These are phyloP conservation scores for Trichosporon sp. DNA, from an alignment of 1,284 basidiomycete species.

Conservation along the genomic window DNA sequence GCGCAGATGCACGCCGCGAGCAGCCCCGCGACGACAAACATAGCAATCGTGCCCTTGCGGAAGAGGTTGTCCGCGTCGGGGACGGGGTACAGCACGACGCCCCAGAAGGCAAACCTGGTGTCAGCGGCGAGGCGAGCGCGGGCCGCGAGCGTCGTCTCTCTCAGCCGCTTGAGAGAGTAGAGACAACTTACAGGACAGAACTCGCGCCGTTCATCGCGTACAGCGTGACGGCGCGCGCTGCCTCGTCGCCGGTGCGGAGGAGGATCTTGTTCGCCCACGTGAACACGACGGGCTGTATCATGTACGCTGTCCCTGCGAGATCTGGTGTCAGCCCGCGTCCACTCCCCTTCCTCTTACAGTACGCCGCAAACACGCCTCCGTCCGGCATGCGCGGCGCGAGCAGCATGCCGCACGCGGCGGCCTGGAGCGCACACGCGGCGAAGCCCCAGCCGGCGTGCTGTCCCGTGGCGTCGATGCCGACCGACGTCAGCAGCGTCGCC, in stretches of 20 bases:
- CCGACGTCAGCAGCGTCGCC: not conserved
- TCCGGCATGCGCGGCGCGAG: not conserved
- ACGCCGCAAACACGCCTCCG: conserved; percentile 1
- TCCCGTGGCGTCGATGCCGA: conserved; percentile 5
- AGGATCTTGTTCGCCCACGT: conserved; percentile 20
- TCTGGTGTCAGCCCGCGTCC: not conserved
- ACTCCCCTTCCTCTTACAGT: not conserved
- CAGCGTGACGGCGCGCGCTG: conserved; percentile 16
- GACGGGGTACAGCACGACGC: conserved; percentile 16
- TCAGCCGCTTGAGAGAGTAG: no score
- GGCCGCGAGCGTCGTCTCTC: no score
- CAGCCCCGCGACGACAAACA: conserved; percentile 75
- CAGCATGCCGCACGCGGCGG: conserved; percentile 3
- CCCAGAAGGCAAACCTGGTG: conserved; percentile 9
- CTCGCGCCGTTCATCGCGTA: conserved; percentile 18
- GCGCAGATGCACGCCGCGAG: conserved; percentile 36
- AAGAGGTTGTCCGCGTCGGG: conserved; percentile 1
- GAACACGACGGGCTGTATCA: conserved; percentile 17
- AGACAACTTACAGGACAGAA: conserved; percentile 7
- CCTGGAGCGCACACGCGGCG: conserved; percentile 4
- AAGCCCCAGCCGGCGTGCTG: conserved; percentile 7
- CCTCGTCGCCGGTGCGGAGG: conserved; percentile 13
- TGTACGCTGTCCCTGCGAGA: conserved; percentile 16
- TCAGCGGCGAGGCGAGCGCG: no score
- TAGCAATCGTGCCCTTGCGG: conserved; percentile 60